Evolutionary conservation across 2,329 filamentous ascomycete species (phyloP).

Genomic region (Venturia carpophila): DNA sequence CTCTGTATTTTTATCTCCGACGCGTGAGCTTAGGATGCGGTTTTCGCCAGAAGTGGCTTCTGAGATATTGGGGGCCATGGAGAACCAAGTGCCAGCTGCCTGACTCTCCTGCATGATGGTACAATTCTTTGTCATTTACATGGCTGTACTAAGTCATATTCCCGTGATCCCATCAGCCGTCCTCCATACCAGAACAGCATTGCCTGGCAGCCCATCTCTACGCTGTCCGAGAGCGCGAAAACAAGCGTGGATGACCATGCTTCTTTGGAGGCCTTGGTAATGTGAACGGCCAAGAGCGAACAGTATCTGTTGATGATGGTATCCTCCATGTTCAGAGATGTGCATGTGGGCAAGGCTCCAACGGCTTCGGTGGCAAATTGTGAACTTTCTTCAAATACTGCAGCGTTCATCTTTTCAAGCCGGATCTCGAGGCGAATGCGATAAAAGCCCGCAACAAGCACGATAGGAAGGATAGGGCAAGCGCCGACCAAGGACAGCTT

Average conservation of each 20-base stretch:
- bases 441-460: constrained; percentile 43
- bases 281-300: constrained; percentile 50
- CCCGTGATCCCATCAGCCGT: constrained; percentile 34
- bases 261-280: constrained; percentile 51
- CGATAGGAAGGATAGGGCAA: constrained; percentile 49
- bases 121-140: no score
- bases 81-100: constrained; percentile 34
- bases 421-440: constrained; percentile 53
- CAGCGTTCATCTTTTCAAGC: constrained; percentile 60
- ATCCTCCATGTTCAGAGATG: constrained; percentile 61
- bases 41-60: constrained; percentile 32
- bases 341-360: constrained; percentile 64
- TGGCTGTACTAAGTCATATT: constrained; percentile 42
- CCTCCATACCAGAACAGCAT: constrained; percentile 49
- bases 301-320: constrained; percentile 56
- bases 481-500: constrained; percentile 63
- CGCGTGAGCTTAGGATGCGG: constrained; percentile 31
- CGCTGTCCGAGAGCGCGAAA: constrained; percentile 62
- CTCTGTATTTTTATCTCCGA: constrained; percentile 19
- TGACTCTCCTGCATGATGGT: constrained; percentile 40
- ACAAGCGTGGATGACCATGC: constrained; percentile 55
- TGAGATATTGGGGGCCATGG: constrained; percentile 38
- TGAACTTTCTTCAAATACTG: constrained; percentile 62
- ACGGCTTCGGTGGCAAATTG: constrained; percentile 70
- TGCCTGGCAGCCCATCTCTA: constrained; percentile 56